Base-by-base conservation (phyloP, 208 protist species). In the Angomonas ambiguus region DNA sequence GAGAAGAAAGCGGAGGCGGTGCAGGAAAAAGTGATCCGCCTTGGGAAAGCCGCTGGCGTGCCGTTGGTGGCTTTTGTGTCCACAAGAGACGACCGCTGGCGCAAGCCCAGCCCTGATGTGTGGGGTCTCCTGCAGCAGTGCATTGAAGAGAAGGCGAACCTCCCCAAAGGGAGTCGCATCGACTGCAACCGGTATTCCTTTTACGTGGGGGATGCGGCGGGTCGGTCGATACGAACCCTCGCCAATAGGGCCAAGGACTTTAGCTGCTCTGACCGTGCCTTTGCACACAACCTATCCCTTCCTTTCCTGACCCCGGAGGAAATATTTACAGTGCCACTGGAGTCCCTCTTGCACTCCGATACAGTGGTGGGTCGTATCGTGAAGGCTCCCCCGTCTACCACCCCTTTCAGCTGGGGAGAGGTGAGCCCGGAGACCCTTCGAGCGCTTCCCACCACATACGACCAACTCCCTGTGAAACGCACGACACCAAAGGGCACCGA, bases 201-300 rank as follows among this genome's bases (percentile, higher is more conserved):
- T 56, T 98, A 97, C 71, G 82, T 94, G 22, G 95, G 97, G 22
- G 97, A 98, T 73, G 93, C 97, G 2, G 97, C 95, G 1, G 96
- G 94, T 3, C 74, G 96, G 5, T 51, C 57, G 16, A 64, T 70
- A 11, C 28, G 55, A 8, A 89, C 83, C 45, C 72, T 91, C 42
- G 76, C 77, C 1, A 87, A 85, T 8, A 67, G 79, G 18, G 94
- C 91, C 62, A 95, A 94, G 55, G 97, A 97, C 82, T 97, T 97
- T 65, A 86, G 79, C 69, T 94, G 85, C 68, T 82, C 85, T 41
- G 96, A 98, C 60, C 72, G 88, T 4, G 91, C 88, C 42, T 98
- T 98, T 70, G 93, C 96, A 0, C 38, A 75, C 45, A 97, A 98
- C 71, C 16, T 87, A 10, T 68, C 76, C 18, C 66, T 97, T 30